Evolutionary conservation across 257 asterid genomes (phyloP).

Genomic region (Solanum pennellii): DNA sequence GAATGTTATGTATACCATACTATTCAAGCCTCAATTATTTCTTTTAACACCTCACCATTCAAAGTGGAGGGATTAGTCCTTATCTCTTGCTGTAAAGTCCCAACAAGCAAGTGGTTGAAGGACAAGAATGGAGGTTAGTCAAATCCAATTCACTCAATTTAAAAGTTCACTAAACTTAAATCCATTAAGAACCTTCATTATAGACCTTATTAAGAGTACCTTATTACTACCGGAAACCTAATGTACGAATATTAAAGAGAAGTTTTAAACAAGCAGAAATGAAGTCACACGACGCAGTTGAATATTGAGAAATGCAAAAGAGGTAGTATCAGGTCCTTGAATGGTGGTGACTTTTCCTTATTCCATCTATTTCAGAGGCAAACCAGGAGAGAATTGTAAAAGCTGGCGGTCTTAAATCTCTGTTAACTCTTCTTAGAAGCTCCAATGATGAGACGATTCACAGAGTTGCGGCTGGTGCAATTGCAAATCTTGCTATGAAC

Average conservation of each 20-base stretch:
- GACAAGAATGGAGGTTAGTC: neutral
- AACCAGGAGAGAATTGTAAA: conserved; percentile 79
- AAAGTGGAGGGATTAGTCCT: neutral
- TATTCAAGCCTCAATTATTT: neutral
- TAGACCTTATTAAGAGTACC: neutral
- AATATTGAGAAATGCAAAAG: neutral
- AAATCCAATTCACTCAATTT: neutral
- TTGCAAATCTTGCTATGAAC: conserved; percentile 90
- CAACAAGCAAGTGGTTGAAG: neutral
- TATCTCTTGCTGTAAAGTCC: neutral
- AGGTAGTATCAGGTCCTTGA: neutral
- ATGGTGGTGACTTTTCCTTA: neutral
- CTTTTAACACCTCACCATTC: neutral
- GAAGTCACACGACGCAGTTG: neutral
- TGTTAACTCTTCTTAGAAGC: conserved; percentile 56
- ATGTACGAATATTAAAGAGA: neutral
- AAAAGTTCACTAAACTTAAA: neutral
- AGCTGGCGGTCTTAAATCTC: conserved; percentile 78
- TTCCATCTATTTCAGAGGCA: conserved; percentile 39
- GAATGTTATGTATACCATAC: neutral
- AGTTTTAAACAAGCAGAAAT: neutral
- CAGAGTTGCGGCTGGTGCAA: conserved; percentile 89
- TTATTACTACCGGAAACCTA: neutral
- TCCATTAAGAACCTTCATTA: neutral
- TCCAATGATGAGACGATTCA: conserved; percentile 66